Evolutionary conservation across 805 yeast species (phyloP), one percentile per base, ranked within the genome.

Genomic region (Kregervanrija pseudodelftensis): DNA sequence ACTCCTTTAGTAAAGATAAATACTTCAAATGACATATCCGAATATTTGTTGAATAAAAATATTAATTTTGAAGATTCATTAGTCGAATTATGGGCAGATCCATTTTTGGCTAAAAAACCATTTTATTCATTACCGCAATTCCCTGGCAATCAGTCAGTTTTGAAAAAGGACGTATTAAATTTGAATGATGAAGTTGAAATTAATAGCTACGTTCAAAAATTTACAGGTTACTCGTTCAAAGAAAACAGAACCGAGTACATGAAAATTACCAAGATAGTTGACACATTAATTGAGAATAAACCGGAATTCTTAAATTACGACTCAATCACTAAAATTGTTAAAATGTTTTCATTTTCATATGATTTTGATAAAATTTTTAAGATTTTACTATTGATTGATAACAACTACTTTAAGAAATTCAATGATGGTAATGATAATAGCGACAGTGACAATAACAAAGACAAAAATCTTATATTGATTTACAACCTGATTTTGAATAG

Each of bases 301-400:
- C 46, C 47, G 13, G 17, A 37, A 13, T 11, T 36, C n/a, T 28
- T 53, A 16, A 40, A 39, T 10, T 14, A 36, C 2, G 36, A 31
- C 8, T 42, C 55, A 3, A 42, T 40, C 36, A 35, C 42, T 16
- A n/a, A 8, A 3, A 36, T 53, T 8, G 17, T 53, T 3, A 39
- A 41, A 3, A 30, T 41, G 14, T 41, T 45, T n/a, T 13, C 51
- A 5, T 22, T 35, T 30, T 35, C 48, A 38, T 53, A 46, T 32
- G 40, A 36, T 33, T 47, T 51, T 14, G 30, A 36, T 12, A 14
- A 32, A 4, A 33, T 41, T 5, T 30, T n/a, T 7, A 39, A 33
- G 9, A 22, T 41, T 9, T 28, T 34, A 11, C n/a, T 17, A 14
- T 13, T 37, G 40, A 7, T 14, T 35, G 16, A 47, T 43, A 43